These are phyloP conservation scores for Rosa rugosa DNA, from an alignment of 306 rosid genomes.

Conservation along the genomic window DNA sequence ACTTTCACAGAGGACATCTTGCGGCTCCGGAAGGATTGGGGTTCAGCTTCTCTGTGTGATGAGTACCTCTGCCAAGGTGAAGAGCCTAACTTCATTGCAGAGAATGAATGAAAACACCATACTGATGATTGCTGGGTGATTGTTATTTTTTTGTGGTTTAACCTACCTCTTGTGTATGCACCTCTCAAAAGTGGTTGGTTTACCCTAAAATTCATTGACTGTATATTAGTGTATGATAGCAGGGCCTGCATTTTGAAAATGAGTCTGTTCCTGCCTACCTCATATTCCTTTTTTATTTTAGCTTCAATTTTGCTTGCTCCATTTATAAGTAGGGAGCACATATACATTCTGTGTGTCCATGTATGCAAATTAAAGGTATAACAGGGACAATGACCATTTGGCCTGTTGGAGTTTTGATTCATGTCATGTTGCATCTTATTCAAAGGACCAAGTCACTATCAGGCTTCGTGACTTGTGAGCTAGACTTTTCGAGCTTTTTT, in stretches of 20 bases:
- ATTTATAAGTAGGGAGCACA: neutral
- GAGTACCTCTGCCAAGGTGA: slow-evolving; percentile 95
- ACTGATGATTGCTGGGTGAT: slow-evolving; percentile 3
- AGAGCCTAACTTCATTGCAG: slow-evolving; percentile 77
- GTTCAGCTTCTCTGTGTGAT: slow-evolving; percentile 78
- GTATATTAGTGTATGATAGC: slow-evolving; percentile 49
- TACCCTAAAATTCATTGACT: slow-evolving; percentile 30
- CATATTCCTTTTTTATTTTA: neutral
- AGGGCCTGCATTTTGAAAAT: slow-evolving; percentile 28
- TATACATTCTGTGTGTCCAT: neutral
- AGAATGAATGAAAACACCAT: slow-evolving; percentile 49
- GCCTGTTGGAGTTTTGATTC: neutral
- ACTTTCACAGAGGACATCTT: slow-evolving; percentile 95
- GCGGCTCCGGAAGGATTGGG: slow-evolving; percentile 91
- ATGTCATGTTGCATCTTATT: neutral
- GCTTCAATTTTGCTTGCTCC: neutral
- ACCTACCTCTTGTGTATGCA: slow-evolving; percentile 16
- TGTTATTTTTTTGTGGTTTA: slow-evolving; percentile 17
- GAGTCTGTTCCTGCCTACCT: slow-evolving; percentile 21
- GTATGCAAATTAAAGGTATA: neutral
- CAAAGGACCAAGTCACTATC: neutral
- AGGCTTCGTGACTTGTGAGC: neutral
- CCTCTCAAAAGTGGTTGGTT: slow-evolving; percentile 17
- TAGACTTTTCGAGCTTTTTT: neutral
- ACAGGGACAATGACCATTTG: neutral